Base-by-base conservation (phyloP, 306 rosid species). In the Prunus mume region DNA sequence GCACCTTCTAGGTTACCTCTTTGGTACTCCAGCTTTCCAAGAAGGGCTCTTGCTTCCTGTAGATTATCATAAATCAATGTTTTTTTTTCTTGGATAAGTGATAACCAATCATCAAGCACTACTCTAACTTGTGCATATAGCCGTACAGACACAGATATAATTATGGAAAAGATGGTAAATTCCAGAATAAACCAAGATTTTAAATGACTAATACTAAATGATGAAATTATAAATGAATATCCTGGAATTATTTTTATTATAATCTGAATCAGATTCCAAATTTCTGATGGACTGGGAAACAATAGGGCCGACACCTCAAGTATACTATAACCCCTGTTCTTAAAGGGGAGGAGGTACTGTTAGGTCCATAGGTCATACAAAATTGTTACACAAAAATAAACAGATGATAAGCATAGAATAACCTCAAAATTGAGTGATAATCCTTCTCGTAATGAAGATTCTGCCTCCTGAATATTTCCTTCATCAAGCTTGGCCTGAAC, bases 21-120 rank as follows among this genome's bases (percentile, higher is more conserved):
- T 77, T 92, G 98, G 83, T 96, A 92, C 87, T 96, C 98, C 74
- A 96, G 87, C 90, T 96, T 96, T 60, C 99, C 99, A 38, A 96
- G 96, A 83, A 95, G 99, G 76, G 93, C 90, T 84, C 99, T 88
- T 83, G 99, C 99, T 88, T 92, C 99, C 99, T 94, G 87, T 71
- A 78, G 65, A 56, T 64, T 75, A 72, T 57, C 75, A 77, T n/a
- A 50, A 45, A 60, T 6, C 47, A 73, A 25, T 1, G 3, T 45
- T 58, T 38, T 60, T 41, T 6, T 32, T 10, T 17, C 18, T 68
- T 73, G 55, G 51, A 15, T 24, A 56, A 22, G 52, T 71, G 61
- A 75, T 18, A 66, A 69, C 38, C 56, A 45, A 80, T 28, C 78
- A 79, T 38, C 28, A 34, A 64, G 56, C 61, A 73, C 71, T 34